Evolutionary conservation across 2,329 filamentous ascomycete species (phyloP).

Genomic region (Calonectria montana): DNA sequence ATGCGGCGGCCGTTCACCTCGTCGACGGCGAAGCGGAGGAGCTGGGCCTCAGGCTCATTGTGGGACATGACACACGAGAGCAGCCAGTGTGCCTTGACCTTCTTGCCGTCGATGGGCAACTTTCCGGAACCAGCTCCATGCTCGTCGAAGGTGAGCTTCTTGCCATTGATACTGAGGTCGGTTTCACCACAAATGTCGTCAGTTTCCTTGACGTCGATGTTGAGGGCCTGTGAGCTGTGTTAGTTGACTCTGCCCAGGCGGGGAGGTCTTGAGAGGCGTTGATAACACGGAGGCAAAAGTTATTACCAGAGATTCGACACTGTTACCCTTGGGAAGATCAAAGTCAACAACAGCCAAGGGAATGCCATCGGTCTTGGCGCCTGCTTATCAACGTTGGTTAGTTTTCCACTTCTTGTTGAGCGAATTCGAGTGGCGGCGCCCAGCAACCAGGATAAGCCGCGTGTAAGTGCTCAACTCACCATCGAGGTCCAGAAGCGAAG

Average conservation of each 20-base stretch:
- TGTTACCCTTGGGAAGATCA: constrained; percentile 13
- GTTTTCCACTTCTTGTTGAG: background rate
- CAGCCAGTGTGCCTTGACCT: constrained; percentile 57
- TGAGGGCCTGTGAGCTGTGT: constrained; percentile 47
- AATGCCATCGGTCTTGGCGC: background rate
- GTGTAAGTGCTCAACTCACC: constrained; percentile 25
- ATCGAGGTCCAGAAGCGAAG: constrained; percentile 5
- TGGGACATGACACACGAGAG: constrained; percentile 57
- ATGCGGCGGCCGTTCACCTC: constrained; percentile 55
- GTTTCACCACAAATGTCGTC: constrained; percentile 57
- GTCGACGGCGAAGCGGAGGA: constrained; percentile 57
- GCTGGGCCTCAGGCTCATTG: constrained; percentile 54
- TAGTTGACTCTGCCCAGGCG: background rate
- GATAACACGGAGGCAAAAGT: background rate
- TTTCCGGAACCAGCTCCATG: constrained; percentile 55
- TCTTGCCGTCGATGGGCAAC: constrained; percentile 52
- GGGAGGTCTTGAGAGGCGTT: background rate
- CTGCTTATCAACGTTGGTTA: background rate
- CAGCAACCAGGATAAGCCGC: background rate
- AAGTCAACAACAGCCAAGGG: constrained; percentile 20
- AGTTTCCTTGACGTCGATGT: constrained; percentile 58
- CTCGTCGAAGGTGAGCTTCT: constrained; percentile 52
- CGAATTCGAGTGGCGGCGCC: background rate
- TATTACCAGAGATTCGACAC: constrained; percentile 17
- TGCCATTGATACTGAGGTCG: constrained; percentile 60